Percentiles rank a stretch among this genome's conserved stretches.
These are phyloP conservation scores for Hypoxylon sp. DNA, from an alignment of 2,329 filamentous ascomycete species.

Conservation along the genomic window DNA sequence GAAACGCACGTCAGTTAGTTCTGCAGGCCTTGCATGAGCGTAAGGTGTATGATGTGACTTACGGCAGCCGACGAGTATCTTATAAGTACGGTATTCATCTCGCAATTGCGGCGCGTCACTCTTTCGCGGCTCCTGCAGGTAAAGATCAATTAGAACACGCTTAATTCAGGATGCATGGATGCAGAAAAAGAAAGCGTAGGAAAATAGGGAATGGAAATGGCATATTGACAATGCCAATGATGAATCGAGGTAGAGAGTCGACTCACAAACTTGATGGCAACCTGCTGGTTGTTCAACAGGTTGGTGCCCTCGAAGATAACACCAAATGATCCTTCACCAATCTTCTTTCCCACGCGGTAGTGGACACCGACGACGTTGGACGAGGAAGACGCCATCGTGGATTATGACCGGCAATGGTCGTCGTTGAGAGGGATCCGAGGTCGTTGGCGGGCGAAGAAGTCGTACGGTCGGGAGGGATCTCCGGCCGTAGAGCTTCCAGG, in stretches of 20 bases:
- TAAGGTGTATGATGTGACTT: slow-evolving; percentile 54
- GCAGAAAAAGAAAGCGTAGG: background rate
- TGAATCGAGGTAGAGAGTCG: slow-evolving; percentile 15
- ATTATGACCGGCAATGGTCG: slow-evolving; percentile 12
- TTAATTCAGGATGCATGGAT: background rate
- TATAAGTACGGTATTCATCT: slow-evolving; percentile 99
- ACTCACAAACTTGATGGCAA: slow-evolving; percentile 98
- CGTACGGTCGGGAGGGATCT: slow-evolving; percentile 26
- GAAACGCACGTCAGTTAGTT: slow-evolving; percentile 36
- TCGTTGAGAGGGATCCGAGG: slow-evolving; percentile 11
- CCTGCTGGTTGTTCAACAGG: slow-evolving; percentile 97
- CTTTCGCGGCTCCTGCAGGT: slow-evolving; percentile 88
- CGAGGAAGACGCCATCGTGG: slow-evolving; percentile 81
- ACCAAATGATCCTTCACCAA: slow-evolving; percentile 97
- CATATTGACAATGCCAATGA: too few species aligned
- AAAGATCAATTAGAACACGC: slow-evolving; percentile 17
- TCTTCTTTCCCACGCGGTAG: slow-evolving; percentile 99
- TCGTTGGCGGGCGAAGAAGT: slow-evolving; percentile 12
- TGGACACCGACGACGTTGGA: slow-evolving; percentile 99
- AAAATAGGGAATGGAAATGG: background rate
- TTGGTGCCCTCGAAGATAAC: slow-evolving; percentile 99
- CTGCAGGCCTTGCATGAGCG: slow-evolving; percentile 4
- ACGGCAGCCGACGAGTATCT: slow-evolving; percentile 99
- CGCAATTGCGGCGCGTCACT: slow-evolving; percentile 97
- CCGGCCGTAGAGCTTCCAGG: background rate